phyloP scores from a whole-genome alignment of 1,284 basidiomycete species.

The Lentinula novae-zelandiae region DNA sequence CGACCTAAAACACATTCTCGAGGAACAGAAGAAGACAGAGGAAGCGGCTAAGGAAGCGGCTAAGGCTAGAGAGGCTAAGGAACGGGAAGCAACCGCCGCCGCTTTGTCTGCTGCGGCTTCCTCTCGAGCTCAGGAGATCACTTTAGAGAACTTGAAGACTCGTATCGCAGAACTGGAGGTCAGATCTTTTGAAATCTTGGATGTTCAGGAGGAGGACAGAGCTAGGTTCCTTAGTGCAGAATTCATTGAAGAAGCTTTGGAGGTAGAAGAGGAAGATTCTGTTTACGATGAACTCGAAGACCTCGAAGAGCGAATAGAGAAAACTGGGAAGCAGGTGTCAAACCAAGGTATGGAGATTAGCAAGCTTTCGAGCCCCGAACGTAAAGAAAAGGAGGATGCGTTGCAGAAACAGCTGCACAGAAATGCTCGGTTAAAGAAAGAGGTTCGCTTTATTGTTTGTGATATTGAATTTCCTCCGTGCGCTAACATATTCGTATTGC shows the following conservation, averaged over 20 bases:
- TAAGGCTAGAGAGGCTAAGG: neutral
- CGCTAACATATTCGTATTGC: neutral
- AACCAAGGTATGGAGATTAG: neutral
- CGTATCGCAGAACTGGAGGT: neutral
- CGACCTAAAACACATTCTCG: slow-evolving; percentile 2
- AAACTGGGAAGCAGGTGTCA: neutral
- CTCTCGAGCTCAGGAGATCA: neutral
- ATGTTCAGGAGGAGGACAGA: neutral
- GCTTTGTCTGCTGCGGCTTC: neutral
- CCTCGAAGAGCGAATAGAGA: neutral
- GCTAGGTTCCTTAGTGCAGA: neutral
- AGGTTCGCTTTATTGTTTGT: neutral
- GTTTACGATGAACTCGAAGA: neutral
- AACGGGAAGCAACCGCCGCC: neutral
- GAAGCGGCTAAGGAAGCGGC: neutral
- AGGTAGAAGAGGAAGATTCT: neutral
- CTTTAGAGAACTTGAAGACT: neutral
- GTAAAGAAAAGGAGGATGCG: neutral
- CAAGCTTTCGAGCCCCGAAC: neutral
- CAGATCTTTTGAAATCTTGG: neutral
- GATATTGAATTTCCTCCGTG: neutral
- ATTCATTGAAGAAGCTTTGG: slow-evolving; percentile 3
- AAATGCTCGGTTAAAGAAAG: slow-evolving; percentile 1
- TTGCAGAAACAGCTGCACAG: neutral
- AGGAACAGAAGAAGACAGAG: slow-evolving; percentile 1